Conservation (phyloP, 2,329 filamentous ascomycete genomes). For the Ceratocystis harringtonii region DNA sequence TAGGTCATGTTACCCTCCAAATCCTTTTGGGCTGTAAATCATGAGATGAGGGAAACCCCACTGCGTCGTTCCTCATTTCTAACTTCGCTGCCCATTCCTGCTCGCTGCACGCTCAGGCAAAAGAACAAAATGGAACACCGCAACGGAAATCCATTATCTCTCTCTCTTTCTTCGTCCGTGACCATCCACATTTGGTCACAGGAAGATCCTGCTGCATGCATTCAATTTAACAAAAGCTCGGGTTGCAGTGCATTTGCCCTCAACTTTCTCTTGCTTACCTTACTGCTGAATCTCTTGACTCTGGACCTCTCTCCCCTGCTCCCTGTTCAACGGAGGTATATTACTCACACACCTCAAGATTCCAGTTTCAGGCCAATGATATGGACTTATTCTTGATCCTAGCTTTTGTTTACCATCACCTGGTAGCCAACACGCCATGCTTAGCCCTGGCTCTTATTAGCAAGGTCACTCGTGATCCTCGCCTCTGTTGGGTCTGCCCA, state of each 20-base stretch:
- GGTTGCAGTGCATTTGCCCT: not conserved
- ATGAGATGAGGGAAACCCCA: not conserved
- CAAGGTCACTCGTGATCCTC: not conserved
- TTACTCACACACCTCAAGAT: not conserved
- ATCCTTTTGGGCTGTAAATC: constrained; percentile 1
- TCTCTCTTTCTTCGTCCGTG: not conserved
- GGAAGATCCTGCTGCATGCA: not conserved
- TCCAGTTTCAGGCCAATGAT: not conserved
- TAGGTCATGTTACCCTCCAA: not conserved
- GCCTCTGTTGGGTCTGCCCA: not conserved
- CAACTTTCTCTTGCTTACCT: not conserved
- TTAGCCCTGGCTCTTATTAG: not conserved
- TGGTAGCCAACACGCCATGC: not conserved
- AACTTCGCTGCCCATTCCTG: not conserved
- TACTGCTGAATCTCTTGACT: not conserved
- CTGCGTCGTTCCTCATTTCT: constrained; percentile 1
- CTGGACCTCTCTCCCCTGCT: not conserved
- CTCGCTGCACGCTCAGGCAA: not conserved
- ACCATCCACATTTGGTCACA: not conserved
- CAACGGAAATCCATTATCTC: not conserved
- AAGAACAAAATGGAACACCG: not conserved
- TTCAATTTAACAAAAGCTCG: not conserved
- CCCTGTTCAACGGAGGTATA: not conserved
- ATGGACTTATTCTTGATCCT: not conserved
- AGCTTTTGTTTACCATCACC: not conserved